These are phyloP conservation scores for Penicillium thymicola DNA, from an alignment of 2,329 filamentous ascomycete species.

Conservation along the genomic window DNA sequence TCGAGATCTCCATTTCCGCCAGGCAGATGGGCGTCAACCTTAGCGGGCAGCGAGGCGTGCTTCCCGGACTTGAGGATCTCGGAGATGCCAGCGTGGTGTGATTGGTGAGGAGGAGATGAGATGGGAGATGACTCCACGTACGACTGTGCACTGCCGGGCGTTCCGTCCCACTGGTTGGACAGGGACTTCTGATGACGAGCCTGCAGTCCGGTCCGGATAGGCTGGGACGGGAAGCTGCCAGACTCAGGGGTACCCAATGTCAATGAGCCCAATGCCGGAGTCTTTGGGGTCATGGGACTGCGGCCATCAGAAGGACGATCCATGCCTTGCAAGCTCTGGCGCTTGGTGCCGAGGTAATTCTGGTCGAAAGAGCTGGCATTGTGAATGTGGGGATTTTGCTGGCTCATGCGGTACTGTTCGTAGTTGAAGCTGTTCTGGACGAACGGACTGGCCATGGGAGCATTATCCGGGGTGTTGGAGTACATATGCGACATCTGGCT, in stretches of 20 bases:
- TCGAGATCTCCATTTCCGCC: slow-evolving; percentile 55
- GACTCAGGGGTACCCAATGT: slow-evolving; percentile 70
- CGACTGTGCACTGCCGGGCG: slow-evolving; percentile 76
- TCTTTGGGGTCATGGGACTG: slow-evolving; percentile 83
- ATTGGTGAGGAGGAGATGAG: slow-evolving; percentile 64
- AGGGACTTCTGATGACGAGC: slow-evolving; percentile 74
- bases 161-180: slow-evolving; percentile 87
- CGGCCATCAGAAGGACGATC: slow-evolving; percentile 72
- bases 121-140: slow-evolving; percentile 80
- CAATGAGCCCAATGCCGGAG: slow-evolving; percentile 69
- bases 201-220: slow-evolving; percentile 66
- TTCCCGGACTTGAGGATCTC: slow-evolving; percentile 82
- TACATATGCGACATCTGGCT: slow-evolving; percentile 70
- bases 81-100: slow-evolving; percentile 70
- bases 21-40: slow-evolving; percentile 59
- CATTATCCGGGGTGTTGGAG: slow-evolving; percentile 87
- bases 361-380: slow-evolving; percentile 49
- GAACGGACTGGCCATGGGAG: slow-evolving; percentile 88
- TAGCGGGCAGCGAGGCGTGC: slow-evolving; percentile 83
- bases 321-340: slow-evolving; percentile 61
- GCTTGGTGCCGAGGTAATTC: slow-evolving; percentile 59
- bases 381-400: slow-evolving; percentile 37
- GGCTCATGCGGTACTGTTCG: slow-evolving; percentile 67
- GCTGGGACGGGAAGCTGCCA: slow-evolving; percentile 69
- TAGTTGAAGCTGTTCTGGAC: slow-evolving; percentile 71